These are phyloP conservation scores for Ophiostoma perfectum DNA, from an alignment of 2,329 filamentous ascomycete genomes.

Conservation along the genomic window DNA sequence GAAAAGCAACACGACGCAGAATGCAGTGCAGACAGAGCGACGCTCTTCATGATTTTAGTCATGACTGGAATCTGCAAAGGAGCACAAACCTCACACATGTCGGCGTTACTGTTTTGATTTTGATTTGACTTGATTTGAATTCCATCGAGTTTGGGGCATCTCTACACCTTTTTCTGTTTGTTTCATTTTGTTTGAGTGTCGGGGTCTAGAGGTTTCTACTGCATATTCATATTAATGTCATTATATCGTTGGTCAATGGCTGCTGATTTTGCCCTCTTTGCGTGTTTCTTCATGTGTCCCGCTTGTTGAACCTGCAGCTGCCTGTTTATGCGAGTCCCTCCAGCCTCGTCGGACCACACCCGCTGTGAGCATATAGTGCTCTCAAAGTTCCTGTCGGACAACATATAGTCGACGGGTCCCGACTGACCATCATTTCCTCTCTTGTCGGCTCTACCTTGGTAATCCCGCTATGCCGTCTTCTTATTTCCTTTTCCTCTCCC, in stretches of 20 bases:
- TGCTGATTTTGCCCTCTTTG: too few relatives aligned
- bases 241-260: not conserved
- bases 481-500: not conserved
- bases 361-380: not conserved
- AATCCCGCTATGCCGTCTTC: not conserved
- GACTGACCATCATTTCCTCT: slow-evolving; percentile 9
- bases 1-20: not conserved
- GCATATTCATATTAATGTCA: not conserved
- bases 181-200: not conserved
- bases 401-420: slow-evolving; percentile 4
- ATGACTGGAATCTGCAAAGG: not conserved
- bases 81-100: not conserved
- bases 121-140: not conserved
- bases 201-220: not conserved
- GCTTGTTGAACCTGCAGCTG: too few relatives aligned
- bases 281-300: too few relatives aligned
- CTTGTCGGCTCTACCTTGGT: not conserved
- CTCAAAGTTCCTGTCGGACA: not conserved
- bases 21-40: not conserved
- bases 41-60: not conserved
- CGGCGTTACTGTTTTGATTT: not conserved
- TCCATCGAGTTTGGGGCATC: not conserved
- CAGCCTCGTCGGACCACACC: not conserved
- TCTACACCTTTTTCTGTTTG: not conserved
- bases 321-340: too few relatives aligned